A percentile compares a stretch with the other conserved stretches of the same genome.
Evolutionary conservation across 805 yeast genomes (phyloP).

Genomic region (Metschnikowia colocasiae): DNA sequence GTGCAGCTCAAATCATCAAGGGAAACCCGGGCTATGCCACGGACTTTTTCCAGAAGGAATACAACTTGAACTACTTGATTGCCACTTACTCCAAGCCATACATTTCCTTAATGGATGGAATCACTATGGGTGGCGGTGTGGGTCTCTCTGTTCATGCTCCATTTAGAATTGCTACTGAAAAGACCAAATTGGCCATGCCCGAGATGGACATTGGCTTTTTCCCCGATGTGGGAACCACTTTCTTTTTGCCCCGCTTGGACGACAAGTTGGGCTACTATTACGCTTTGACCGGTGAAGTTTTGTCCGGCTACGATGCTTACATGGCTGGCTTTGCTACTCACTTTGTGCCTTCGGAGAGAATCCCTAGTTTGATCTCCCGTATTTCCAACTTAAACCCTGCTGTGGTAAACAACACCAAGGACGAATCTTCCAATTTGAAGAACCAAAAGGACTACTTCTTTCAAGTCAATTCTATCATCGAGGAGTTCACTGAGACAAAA

Average conservation of each 20-base stretch:
- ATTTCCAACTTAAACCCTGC: slow-evolving; percentile 58
- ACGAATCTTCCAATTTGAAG: slow-evolving; percentile 19
- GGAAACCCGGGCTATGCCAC: slow-evolving; percentile 48
- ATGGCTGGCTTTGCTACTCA: slow-evolving; percentile 87
- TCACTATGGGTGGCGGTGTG: slow-evolving; percentile 98
- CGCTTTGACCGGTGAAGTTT: slow-evolving; percentile 79
- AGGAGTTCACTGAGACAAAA: slow-evolving; percentile 66
- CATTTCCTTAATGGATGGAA: slow-evolving; percentile 83
- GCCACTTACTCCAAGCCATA: slow-evolving; percentile 86
- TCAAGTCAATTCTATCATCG: slow-evolving; percentile 67
- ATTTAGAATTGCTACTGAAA: slow-evolving; percentile 89
- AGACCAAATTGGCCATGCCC: slow-evolving; percentile 93
- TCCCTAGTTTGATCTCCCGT: slow-evolving; percentile 60
- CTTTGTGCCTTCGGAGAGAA: slow-evolving; percentile 65
- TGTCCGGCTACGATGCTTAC: slow-evolving; percentile 78
- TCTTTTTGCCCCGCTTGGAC: slow-evolving; percentile 79
- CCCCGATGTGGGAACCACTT: slow-evolving; percentile 94
- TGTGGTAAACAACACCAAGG: slow-evolving; percentile 26
- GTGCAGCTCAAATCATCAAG: slow-evolving; percentile 57
- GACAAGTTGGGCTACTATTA: slow-evolving; percentile 81
- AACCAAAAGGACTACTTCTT: slow-evolving; percentile 42
- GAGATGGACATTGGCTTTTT: slow-evolving; percentile 95
- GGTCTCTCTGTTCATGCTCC: slow-evolving; percentile 89
- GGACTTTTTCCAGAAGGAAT: slow-evolving; percentile 74
- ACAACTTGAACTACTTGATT: slow-evolving; percentile 71